phyloP scores from a whole-genome alignment of 257 asterid genomes.

The Solanum pinnatisectum region DNA sequence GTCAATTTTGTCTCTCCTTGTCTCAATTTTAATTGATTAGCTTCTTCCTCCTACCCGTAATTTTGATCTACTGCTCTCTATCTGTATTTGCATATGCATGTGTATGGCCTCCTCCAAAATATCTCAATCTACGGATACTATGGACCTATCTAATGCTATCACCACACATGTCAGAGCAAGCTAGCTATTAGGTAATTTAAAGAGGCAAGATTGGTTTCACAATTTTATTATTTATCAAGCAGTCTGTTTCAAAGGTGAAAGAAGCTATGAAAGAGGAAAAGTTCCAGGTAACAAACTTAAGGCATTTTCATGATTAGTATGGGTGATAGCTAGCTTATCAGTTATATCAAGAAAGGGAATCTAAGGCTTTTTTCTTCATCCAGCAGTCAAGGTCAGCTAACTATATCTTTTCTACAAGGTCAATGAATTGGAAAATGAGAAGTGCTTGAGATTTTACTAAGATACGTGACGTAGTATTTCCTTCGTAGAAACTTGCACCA shows the following conservation, averaged over 20 bases:
- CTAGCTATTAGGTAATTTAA: neutral
- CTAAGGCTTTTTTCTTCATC: neutral
- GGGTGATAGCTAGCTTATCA: neutral
- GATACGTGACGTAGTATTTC: neutral
- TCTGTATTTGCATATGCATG: neutral
- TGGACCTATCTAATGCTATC: neutral
- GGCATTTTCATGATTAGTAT: neutral
- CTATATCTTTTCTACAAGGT: neutral
- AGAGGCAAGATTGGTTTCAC: neutral
- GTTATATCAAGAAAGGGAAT: neutral
- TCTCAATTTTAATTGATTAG: neutral
- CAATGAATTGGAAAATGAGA: neutral
- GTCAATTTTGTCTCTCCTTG: neutral
- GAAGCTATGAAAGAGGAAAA: neutral
- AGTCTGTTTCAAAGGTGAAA: neutral
- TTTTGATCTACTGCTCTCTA: neutral
- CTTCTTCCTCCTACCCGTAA: neutral
- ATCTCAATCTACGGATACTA: neutral
- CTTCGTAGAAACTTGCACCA: neutral
- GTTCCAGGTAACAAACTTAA: neutral
- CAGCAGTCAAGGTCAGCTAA: neutral
- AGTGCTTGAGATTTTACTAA: neutral
- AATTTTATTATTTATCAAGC: neutral
- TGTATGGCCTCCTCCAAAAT: neutral
- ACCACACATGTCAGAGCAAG: neutral